Percentiles rank a stretch among this genome's conserved stretches.
phyloP scores from a whole-genome alignment of 305 asterid species.

The Fraxinus dipetala region DNA sequence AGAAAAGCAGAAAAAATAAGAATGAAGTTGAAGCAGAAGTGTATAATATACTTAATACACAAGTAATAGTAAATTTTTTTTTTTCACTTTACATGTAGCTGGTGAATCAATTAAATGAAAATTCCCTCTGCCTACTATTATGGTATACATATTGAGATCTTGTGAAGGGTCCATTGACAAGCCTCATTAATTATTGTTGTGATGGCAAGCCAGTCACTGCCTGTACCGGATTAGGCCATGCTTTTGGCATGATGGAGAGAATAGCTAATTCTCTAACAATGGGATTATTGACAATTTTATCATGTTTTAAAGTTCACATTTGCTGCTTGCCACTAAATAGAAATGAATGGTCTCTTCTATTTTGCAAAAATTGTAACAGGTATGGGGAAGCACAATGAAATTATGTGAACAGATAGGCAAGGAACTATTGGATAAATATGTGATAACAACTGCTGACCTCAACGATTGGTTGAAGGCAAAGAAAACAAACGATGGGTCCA shows the following conservation, averaged over 20 bases:
- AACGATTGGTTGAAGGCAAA: conserved; percentile 76
- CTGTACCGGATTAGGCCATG: background rate
- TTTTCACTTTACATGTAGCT: background rate
- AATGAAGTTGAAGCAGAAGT: background rate
- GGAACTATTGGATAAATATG: conserved; percentile 54
- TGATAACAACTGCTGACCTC: conserved; percentile 61
- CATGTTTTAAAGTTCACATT: background rate
- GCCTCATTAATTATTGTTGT: background rate
- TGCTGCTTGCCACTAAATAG: background rate
- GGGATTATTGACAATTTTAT: background rate
- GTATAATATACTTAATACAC: background rate
- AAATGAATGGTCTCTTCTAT: background rate
- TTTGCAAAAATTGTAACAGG: conserved; percentile 38
- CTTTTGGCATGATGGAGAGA: background rate
- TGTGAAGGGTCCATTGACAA: background rate
- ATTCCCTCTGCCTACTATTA: background rate
- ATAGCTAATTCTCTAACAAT: background rate
- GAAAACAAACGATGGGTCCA: conserved; percentile 41
- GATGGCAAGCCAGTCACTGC: background rate
- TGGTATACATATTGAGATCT: background rate
- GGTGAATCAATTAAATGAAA: background rate
- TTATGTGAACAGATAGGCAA: conserved; percentile 57
- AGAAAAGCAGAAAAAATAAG: background rate
- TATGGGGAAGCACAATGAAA: conserved; percentile 77
- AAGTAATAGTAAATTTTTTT: background rate